A percentile compares a stretch with the other conserved stretches of the same genome.
Evolutionary conservation across 257 asterid genomes (phyloP).

Genomic region (Solanum dulcamara): DNA sequence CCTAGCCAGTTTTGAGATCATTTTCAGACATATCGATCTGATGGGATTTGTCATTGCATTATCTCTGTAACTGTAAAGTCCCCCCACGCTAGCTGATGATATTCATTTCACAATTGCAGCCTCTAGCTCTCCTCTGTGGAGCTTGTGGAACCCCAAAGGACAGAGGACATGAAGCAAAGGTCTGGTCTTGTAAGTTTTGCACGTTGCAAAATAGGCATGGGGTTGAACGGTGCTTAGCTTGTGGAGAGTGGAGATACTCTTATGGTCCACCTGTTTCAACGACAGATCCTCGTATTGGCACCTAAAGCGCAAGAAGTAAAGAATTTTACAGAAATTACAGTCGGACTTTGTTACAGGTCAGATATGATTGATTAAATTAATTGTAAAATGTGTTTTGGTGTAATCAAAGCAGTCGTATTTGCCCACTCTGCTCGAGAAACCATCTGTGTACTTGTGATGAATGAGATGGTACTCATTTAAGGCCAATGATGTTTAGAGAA

Average conservation of each 20-base stretch:
- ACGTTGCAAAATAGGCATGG: conserved; percentile 47
- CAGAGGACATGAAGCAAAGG: conserved; percentile 11
- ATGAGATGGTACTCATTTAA: background rate
- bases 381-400: background rate
- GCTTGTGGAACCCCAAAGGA: conserved; percentile 50
- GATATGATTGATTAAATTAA: background rate
- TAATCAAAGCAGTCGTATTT: background rate
- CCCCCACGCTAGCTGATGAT: background rate
- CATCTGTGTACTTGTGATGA: background rate
- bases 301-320: conserved; percentile 13
- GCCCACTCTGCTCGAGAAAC: background rate
- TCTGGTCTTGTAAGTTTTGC: conserved; percentile 80
- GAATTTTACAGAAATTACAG: background rate
- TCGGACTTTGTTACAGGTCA: background rate
- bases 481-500: background rate
- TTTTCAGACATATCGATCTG: background rate
- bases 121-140: conserved; percentile 42
- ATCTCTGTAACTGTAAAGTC: background rate
- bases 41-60: background rate
- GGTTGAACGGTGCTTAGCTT: conserved; percentile 54
- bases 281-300: conserved; percentile 31
- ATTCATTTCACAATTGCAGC: conserved; percentile 23
- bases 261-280: conserved; percentile 57
- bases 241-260: conserved; percentile 88
- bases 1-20: background rate